Conservation (phyloP, 169 alveolate genomes). For the Theileria sp. region DNA sequence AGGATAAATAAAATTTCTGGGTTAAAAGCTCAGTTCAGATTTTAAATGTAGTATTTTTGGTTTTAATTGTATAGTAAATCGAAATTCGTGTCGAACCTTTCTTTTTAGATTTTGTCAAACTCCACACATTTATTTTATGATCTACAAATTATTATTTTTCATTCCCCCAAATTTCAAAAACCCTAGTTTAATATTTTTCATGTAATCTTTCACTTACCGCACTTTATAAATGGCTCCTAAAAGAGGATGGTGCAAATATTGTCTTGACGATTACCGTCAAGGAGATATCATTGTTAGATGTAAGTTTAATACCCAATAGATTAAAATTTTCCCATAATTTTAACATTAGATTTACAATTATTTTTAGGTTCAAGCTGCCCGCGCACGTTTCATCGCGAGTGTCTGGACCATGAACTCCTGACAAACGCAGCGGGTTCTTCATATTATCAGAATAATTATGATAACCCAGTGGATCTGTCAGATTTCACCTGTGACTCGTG, state of each 20-base stretch:
- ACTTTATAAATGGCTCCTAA: constrained; percentile 69
- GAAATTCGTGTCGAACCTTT: background rate
- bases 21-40: background rate
- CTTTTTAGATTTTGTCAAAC: background rate
- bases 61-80: background rate
- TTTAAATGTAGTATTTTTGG: background rate
- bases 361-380: constrained; percentile 69
- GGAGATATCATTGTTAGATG: constrained; percentile 73
- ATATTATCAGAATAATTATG: constrained; percentile 48
- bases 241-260: constrained; percentile 76
- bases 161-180: background rate
- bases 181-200: background rate
- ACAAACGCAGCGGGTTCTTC: constrained; percentile 36
- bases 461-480: constrained; percentile 62
- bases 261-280: constrained; percentile 76
- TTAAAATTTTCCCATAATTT: background rate
- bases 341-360: background rate
- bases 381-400: constrained; percentile 72
- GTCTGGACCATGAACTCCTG: constrained; percentile 69
- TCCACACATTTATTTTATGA: background rate
- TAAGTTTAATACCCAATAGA: constrained; percentile 9
- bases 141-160: background rate
- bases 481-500: constrained; percentile 77
- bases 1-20: background rate
- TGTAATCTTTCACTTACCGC: background rate